phyloP scores from a whole-genome alignment of 257 asterid species.

The Cordia subcordata region DNA sequence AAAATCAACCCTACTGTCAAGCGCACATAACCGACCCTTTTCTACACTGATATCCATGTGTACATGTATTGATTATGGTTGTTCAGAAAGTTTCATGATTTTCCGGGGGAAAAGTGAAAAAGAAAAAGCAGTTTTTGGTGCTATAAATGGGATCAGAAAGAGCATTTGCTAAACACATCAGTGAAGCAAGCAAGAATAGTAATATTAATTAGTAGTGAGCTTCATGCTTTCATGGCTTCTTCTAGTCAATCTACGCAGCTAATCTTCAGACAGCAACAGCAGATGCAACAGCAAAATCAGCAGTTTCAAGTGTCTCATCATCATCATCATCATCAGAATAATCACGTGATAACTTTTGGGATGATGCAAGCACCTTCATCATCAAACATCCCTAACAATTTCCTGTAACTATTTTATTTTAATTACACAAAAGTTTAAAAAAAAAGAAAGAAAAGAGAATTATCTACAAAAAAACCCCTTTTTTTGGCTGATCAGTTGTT shows the following conservation, averaged over 20 bases:
- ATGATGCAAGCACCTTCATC: constrained; percentile 57
- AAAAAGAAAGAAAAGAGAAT: background rate
- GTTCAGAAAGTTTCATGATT: too few relatives aligned
- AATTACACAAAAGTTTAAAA: background rate
- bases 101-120: background rate
- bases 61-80: too few relatives aligned
- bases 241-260: constrained; percentile 7
- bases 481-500: too few relatives aligned
- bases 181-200: background rate
- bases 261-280: constrained; percentile 1
- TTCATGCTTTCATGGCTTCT: constrained; percentile 18
- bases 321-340: constrained; percentile 23
- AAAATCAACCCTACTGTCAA: background rate
- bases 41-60: too few relatives aligned
- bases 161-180: constrained; percentile 8
- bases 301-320: background rate
- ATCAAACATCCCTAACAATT: constrained; percentile 36
- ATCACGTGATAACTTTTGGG: constrained; percentile 55
- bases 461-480: background rate
- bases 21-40: background rate
- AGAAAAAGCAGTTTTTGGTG: background rate
- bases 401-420: constrained; percentile 30
- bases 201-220: background rate
- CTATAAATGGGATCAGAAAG: constrained; percentile 18
- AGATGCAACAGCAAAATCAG: background rate